Evolutionary conservation across 495 filamentous ascomycete genomes (phyloP).

Genomic region (Tuber aestivum): DNA sequence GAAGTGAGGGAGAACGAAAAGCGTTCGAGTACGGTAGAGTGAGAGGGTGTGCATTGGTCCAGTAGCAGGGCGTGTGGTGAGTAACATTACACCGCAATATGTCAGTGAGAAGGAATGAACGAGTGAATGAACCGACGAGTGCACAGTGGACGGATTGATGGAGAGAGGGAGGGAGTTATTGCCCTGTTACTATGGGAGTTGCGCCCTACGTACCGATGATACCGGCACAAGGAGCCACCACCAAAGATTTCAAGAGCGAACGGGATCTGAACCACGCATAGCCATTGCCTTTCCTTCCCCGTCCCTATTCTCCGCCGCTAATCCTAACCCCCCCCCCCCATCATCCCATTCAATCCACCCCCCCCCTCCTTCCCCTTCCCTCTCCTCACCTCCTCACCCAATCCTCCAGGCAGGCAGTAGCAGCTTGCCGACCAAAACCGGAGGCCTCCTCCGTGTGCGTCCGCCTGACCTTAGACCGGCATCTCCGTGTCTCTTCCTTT

Average conservation of each 20-base stretch:
- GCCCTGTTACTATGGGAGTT: not conserved
- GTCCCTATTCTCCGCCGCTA: conserved; percentile 14
- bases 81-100: not conserved
- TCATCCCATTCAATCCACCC: no score
- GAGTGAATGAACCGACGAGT: not conserved
- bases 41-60: not conserved
- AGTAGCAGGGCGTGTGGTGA: not conserved
- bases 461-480: conserved; percentile 37
- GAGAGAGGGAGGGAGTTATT: not conserved
- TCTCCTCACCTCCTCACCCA: conserved; percentile 11
- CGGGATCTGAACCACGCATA: conserved; percentile 19
- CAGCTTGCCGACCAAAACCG: conserved; percentile 40
- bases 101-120: not conserved
- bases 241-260: not conserved
- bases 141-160: not conserved
- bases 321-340: not conserved
- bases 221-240: not conserved
- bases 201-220: conserved; percentile 2
- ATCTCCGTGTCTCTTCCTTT: conserved; percentile 34
- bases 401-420: conserved; percentile 13
- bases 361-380: not conserved
- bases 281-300: conserved; percentile 11
- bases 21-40: not conserved
- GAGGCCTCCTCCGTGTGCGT: conserved; percentile 37
- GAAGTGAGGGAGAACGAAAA: not conserved